phyloP scores from a whole-genome alignment of 768 basidiomycete species.

The Hortiboletus flavorubellus region DNA sequence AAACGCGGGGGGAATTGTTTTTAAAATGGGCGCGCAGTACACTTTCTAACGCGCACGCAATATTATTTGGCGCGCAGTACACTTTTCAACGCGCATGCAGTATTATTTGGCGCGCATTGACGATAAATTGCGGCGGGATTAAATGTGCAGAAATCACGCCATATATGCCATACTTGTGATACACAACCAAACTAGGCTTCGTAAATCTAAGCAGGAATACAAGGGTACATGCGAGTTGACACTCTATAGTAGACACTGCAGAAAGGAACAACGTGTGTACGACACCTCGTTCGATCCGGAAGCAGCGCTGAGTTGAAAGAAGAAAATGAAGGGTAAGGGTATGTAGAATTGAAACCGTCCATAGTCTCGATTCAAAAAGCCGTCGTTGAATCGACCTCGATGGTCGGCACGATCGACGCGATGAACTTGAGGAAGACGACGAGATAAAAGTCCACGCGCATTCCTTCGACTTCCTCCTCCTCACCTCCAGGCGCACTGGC shows the following conservation, averaged over 20 bases:
- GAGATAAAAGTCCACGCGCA: conserved; percentile 97
- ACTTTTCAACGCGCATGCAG: no score
- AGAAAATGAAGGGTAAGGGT: conserved; percentile 7
- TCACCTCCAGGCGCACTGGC: conserved; percentile 12
- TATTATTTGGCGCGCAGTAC: no score
- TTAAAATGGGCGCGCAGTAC: no score
- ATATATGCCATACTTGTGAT: neutral
- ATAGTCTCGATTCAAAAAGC: conserved; percentile 43
- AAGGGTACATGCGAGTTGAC: conserved; percentile 23
- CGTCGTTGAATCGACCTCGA: conserved; percentile 94
- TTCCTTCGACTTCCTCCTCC: conserved; percentile 77
- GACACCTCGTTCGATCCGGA: conserved; percentile 1
- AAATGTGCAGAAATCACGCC: no score
- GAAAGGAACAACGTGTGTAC: neutral
- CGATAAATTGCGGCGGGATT: no score
- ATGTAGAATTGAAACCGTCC: conserved; percentile 7
- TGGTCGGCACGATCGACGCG: conserved; percentile 96
- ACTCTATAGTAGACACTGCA: conserved; percentile 20
- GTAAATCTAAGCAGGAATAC: conserved; percentile 17
- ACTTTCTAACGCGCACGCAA: no score
- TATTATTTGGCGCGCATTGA: no score
- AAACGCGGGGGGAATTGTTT: no score
- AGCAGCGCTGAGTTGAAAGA: neutral
- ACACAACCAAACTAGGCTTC: neutral
- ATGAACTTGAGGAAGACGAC: conserved; percentile 99